Evolutionary conservation across 495 filamentous ascomycete genomes (phyloP), one percentile per base, ranked within the genome.

Genomic region (Umbilicaria muhlenbergii): DNA sequence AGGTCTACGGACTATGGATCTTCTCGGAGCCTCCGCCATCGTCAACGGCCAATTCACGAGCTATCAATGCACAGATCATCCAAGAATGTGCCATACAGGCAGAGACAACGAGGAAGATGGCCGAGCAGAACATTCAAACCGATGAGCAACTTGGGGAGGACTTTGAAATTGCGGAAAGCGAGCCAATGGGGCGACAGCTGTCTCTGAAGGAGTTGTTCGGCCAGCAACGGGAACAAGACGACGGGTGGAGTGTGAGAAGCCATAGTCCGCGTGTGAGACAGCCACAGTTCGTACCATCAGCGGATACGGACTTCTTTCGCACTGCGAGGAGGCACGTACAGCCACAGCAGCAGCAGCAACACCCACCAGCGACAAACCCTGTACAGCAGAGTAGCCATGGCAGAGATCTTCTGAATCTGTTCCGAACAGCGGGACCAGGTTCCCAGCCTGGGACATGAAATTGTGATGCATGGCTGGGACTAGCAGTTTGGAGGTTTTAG

Each of bases 1-100:
- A 55, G 36, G 69, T 75, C 40, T 73, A 70, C 52, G 77, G 77
- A 7, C 53, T 81, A 1, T 81, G 77, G 77, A 77, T 81, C 15
- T 81, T 77, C 52, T 66, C 67, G 1, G 76, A 78, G 51, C 63
- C 65, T 2, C 58, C 66, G 41, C 66, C 66, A 3, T 72, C 65
- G 39, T 71, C 70, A 8, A 80, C 69, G 15, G 68, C 66, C 32
- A 67, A 70, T 36, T 65, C 59, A 5, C 64, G 71, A 32, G 60
- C 51, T 10, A 55, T 71, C 45, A 71, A 67, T 45, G 71, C 70
- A 17, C 55, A 68, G 39, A 51, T 71, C 44, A 74, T 81, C 21
- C 55, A 59, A 21, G 69, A 74, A 33, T 76, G 74, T 51, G 74
- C 74, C 1, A 50, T 56, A 10, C 63, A 64, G 48, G 72, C 71